Base-by-base conservation (phyloP, 306 rosid genomes). In the Castanospermum australe region DNA sequence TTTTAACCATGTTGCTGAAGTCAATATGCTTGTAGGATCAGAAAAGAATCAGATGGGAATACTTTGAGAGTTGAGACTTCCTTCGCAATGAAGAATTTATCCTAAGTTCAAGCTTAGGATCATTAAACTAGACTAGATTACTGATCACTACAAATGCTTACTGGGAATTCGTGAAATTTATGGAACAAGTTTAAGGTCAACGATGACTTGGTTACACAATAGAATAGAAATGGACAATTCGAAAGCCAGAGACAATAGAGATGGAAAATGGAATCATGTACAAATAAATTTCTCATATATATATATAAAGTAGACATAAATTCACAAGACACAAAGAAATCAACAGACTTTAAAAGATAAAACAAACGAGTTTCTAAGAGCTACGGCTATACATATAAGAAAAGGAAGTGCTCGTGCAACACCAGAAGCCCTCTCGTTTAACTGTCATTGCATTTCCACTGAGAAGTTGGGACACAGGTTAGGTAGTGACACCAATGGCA, bases 401-500 rank as follows among this genome's bases (percentile, higher is more conserved):
- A 83, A 66, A 70, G 8, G 24, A 39, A 32, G 2, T 18, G 32
- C 62, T 36, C 45, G 21, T 63, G 33, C 30, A 67, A 10, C 1
- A 54, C 4, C 42, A 48, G 41, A 33, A 6, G 59, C 66, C 14
- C 14, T 71, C 8, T 7, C 0, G 63, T 79, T 85, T 36, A 85
- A 20, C 28, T 72, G 67, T 78, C 80, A 56, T 39, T 71, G 83
- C 98, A 93, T 8, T 77, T 71, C 98, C 98, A 93, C 77, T 62
- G 84, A 8, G 94, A 87, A 54, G 94, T 86, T 0, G 96, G 94
- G 5, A 93, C 88, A 75, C 97, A 93, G 21, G 86, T 77, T 71
- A 93, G 39, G 71, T 93, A 89, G 61, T 71, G 97, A 79, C 97
- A 91, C 98, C 97, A 93, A 76, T 79, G 93, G 75, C 98, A 93